A percentile compares a stretch with the other conserved stretches of the same genome.
Conservation (phyloP, 495 filamentous ascomycete species). For the Daldinia decipiens region DNA sequence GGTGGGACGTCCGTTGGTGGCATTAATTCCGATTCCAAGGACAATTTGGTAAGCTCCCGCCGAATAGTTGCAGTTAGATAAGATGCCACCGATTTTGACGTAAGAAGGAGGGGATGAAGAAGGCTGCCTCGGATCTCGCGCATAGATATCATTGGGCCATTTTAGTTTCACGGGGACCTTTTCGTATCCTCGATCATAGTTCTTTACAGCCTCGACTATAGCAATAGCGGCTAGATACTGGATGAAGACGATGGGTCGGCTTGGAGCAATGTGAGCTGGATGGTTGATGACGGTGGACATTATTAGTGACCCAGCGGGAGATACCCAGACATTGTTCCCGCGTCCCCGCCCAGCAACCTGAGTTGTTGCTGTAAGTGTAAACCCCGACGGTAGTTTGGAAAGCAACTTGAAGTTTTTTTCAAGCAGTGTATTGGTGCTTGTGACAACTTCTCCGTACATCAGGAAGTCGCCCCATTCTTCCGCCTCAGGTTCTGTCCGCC, state of each 20-base stretch:
- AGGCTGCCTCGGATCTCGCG: constrained; percentile 72
- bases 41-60: constrained; percentile 84
- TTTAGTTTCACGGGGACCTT: constrained; percentile 85
- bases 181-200: constrained; percentile 76
- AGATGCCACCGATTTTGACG: constrained; percentile 93
- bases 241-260: constrained; percentile 89
- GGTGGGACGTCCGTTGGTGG: constrained; percentile 85
- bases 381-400: constrained; percentile 78
- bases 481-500: constrained; percentile 60
- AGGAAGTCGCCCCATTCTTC: constrained; percentile 78
- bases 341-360: constrained; percentile 93
- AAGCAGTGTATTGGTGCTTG: constrained; percentile 93
- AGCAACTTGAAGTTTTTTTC: constrained; percentile 90
- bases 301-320: constrained; percentile 84
- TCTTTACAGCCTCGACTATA: constrained; percentile 85
- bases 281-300: constrained; percentile 90
- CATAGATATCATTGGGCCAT: constrained; percentile 98
- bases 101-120: constrained; percentile 65
- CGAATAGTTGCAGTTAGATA: constrained; percentile 88
- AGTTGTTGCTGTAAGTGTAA: constrained; percentile 89
- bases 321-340: constrained; percentile 94
- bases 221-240: constrained; percentile 94
- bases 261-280: constrained; percentile 70
- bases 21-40: constrained; percentile 89
- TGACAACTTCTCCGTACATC: constrained; percentile 91